Percentiles rank a stretch among this genome's conserved stretches.
Evolutionary conservation across 257 asterid genomes (phyloP).

Genomic region (Plantago ovata): DNA sequence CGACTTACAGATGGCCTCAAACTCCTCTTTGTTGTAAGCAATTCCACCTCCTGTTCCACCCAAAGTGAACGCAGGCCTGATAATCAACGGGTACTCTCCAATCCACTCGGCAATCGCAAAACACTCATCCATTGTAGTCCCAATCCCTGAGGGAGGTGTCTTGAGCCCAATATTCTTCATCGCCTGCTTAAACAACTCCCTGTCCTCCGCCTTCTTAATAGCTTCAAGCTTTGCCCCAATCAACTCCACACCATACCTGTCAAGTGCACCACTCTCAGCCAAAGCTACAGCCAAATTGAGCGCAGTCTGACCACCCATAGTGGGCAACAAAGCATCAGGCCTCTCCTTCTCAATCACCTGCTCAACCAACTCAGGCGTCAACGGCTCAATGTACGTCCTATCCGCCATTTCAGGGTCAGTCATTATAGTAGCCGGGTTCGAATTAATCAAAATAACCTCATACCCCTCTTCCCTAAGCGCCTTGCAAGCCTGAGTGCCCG

Average conservation of each 20-base stretch:
- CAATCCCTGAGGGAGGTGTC: conserved; percentile 96
- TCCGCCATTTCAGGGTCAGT: conserved; percentile 89
- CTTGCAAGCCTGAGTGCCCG: conserved; percentile 98
- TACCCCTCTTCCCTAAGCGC: conserved; percentile 98
- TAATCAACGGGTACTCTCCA: conserved; percentile 94
- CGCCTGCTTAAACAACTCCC: conserved; percentile 92
- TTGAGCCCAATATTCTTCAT: conserved; percentile 88
- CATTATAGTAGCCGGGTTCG: conserved; percentile 98
- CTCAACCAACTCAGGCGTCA: conserved; percentile 96
- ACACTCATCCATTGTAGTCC: conserved; percentile 86
- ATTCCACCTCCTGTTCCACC: conserved; percentile 99
- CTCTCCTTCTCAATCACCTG: conserved; percentile 93
- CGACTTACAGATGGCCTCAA: conserved; percentile 89
- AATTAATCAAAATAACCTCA: conserved; percentile 81
- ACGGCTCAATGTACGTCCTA: conserved; percentile 95
- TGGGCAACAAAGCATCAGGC: conserved; percentile 90
- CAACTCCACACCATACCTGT: conserved; percentile 93
- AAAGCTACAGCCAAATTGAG: conserved; percentile 91
- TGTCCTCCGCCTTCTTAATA: conserved; percentile 93
- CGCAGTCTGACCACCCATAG: conserved; percentile 99
- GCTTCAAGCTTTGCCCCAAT: conserved; percentile 97
- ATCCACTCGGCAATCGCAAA: conserved; percentile 65
- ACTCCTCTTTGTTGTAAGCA: conserved; percentile 91
- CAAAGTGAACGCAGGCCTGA: conserved; percentile 88
- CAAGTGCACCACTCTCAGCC: conserved; percentile 89